Conservation (phyloP, 352 stramenopile genomes). For the Globisporangium mamillatum region DNA sequence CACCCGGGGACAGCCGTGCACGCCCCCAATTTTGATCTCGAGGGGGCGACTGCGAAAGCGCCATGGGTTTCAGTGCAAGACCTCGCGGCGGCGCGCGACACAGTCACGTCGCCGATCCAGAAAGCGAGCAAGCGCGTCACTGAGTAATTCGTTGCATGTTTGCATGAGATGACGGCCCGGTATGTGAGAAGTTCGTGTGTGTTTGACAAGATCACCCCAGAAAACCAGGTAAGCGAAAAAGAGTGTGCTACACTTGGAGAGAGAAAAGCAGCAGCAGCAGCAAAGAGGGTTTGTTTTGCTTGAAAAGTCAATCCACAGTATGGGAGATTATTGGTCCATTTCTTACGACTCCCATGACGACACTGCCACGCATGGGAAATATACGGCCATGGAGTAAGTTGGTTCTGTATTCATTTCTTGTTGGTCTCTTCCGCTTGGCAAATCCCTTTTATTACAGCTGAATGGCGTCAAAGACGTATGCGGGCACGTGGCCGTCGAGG, state of each 20-base stretch:
- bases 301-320: too few species aligned
- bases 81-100: constrained; percentile 44
- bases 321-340: background rate
- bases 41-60: constrained; percentile 52
- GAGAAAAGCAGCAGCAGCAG: background rate
- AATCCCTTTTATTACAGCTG: constrained; percentile 36
- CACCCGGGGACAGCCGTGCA: constrained; percentile 57
- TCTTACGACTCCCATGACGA: background rate
- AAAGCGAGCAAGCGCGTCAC: constrained; percentile 7
- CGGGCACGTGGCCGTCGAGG: constrained; percentile 78
- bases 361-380: background rate
- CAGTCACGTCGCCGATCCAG: constrained; percentile 42
- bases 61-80: constrained; percentile 67
- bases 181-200: background rate
- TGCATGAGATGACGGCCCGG: background rate
- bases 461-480: constrained; percentile 90
- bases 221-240: background rate
- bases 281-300: background rate
- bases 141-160: background rate
- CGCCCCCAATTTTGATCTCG: constrained; percentile 69
- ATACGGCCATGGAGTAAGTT: background rate
- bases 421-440: background rate
- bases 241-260: background rate
- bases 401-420: background rate
- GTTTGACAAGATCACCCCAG: background rate